phyloP scores from a whole-genome alignment of 306 rosid genomes.

The Abrus pulchellus region DNA sequence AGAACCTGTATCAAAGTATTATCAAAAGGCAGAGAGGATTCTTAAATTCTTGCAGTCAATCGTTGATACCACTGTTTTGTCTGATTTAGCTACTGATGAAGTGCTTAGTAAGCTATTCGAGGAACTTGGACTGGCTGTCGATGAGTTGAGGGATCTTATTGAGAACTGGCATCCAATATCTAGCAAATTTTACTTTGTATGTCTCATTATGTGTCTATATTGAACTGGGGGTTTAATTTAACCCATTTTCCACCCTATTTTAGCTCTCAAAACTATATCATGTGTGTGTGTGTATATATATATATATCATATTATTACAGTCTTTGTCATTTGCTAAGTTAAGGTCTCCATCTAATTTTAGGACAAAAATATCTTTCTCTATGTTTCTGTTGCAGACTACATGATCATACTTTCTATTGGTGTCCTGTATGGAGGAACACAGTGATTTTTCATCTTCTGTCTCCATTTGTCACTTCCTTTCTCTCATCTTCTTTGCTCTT shows the following conservation, averaged over 20 bases:
- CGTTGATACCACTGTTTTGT: slow-evolving; percentile 64
- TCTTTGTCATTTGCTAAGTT: neutral
- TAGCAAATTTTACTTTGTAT: slow-evolving; percentile 85
- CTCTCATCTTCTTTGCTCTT: neutral
- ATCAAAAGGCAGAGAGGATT: slow-evolving; percentile 65
- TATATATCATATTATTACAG: no score
- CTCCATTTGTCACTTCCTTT: slow-evolving; percentile 4
- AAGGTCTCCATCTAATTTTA: neutral
- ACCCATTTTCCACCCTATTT: neutral
- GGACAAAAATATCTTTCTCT: neutral
- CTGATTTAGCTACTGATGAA: slow-evolving; percentile 71
- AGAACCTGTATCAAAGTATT: slow-evolving; percentile 67
- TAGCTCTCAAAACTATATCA: neutral
- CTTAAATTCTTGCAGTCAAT: slow-evolving; percentile 70
- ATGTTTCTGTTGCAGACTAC: neutral
- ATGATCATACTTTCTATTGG: neutral
- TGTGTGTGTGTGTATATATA: neutral
- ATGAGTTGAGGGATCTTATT: slow-evolving; percentile 68
- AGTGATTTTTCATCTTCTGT: slow-evolving; percentile 10
- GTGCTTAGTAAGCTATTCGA: slow-evolving; percentile 58
- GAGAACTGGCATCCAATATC: slow-evolving; percentile 73
- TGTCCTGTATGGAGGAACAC: no score
- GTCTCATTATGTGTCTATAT: slow-evolving; percentile 43
- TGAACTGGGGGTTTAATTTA: neutral
- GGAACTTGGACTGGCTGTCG: slow-evolving; percentile 66